Evolutionary conservation across 2,329 filamentous ascomycete species (phyloP).

Genomic region (Simplicillium aogashimaense): DNA sequence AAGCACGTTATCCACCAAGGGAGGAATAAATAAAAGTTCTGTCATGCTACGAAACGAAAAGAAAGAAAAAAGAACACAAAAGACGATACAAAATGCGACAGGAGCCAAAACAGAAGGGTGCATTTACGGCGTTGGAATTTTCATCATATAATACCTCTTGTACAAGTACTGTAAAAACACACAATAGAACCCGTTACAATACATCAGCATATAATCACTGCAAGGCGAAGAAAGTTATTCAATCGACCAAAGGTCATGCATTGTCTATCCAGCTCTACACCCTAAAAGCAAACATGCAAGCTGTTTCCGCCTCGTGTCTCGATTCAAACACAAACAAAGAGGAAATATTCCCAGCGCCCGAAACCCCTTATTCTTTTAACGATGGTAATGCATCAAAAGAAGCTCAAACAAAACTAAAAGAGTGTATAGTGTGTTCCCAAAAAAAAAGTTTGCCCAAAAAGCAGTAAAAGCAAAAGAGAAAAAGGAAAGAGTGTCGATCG

Average conservation of each 20-base stretch:
- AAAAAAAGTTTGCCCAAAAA: constrained; percentile 1
- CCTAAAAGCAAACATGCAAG: constrained; percentile 2
- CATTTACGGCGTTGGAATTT: constrained; percentile 10
- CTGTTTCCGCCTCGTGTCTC: too few species aligned
- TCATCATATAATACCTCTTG: too few species aligned
- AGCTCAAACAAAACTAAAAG: neutral
- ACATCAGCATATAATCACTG: too few species aligned
- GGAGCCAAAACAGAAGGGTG: constrained; percentile 2
- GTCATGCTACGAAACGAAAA: neutral
- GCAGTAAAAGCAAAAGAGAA: neutral
- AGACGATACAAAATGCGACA: neutral
- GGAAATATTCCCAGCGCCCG: neutral
- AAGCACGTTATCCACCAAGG: constrained; percentile 49
- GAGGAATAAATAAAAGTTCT: constrained; percentile 20
- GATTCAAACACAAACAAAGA: too few species aligned
- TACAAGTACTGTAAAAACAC: too few species aligned
- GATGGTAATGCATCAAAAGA: too few species aligned
- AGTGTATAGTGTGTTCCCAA: neutral
- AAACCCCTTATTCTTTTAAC: neutral
- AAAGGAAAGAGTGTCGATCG: neutral
- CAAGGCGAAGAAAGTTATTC: too few species aligned
- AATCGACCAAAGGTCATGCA: too few species aligned
- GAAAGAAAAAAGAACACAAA: neutral
- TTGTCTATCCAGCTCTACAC: too few species aligned
- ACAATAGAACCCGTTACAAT: too few species aligned